Evolutionary conservation across 108 stramenopile species (phyloP).

Genomic region (Cyclotella choctawhatcheeana): DNA sequence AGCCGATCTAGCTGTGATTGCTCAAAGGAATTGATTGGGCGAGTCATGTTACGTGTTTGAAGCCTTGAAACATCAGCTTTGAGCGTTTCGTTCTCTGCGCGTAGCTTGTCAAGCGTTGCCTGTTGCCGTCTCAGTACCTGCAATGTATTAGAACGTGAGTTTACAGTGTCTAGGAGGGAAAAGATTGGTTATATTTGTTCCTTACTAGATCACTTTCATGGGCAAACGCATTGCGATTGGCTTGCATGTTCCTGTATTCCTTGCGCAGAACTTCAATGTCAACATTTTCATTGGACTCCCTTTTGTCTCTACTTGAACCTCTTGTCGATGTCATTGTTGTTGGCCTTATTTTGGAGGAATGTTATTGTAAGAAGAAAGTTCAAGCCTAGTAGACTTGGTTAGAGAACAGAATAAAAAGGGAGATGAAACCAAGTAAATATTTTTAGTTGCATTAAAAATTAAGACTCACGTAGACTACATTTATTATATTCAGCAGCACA

Average conservation of each 20-base stretch:
- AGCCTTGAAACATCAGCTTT: constrained; percentile 78
- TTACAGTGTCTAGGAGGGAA: background rate
- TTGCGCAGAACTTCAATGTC: constrained; percentile 80
- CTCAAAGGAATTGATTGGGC: constrained; percentile 57
- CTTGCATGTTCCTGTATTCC: constrained; percentile 89
- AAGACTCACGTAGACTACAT: no score
- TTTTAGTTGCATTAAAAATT: no score
- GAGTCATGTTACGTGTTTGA: constrained; percentile 63
- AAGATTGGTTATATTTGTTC: no score
- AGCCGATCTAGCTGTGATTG: constrained; percentile 60
- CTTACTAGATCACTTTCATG: constrained; percentile 66
- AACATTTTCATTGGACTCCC: constrained; percentile 33
- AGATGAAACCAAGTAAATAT: no score
- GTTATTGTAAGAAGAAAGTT: background rate
- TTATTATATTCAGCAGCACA: background rate
- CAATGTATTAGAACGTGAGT: background rate
- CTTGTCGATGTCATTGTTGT: background rate
- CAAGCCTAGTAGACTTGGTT: background rate
- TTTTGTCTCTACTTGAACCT: background rate
- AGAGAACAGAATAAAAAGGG: no score
- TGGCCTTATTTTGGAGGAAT: no score
- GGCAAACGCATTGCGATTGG: constrained; percentile 83
- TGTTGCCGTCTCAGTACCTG: constrained; percentile 84
- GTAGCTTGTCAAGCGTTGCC: constrained; percentile 71
- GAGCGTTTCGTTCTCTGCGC: constrained; percentile 73